Base-by-base conservation (phyloP, 495 filamentous ascomycete genomes). In the Glarea lozoyensis region DNA sequence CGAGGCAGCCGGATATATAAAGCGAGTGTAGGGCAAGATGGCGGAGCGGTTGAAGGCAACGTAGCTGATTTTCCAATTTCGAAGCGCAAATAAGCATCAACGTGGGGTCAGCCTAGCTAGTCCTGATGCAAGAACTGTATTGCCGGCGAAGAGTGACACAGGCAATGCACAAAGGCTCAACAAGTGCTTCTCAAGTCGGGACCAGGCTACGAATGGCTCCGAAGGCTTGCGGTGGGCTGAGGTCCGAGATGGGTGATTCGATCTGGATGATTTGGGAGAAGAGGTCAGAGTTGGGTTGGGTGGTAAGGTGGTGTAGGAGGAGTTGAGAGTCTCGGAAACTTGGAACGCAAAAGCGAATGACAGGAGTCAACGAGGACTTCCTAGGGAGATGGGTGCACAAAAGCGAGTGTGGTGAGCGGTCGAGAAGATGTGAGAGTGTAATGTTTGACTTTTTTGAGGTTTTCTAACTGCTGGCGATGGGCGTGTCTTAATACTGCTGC, bases 301-400 rank as follows among this genome's bases (percentile, higher is more conserved):
- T 29, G 25, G n/a, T 29, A n/a, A n/a, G 19, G 35, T 20, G 15
- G 9, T 21, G 32, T 9, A 35, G 9, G 5, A 11, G 35, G 35
- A 19, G 36, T 44, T n/a, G 19, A 24, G 40, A 40, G 41, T 49
- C 45, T 45, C 17, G 16, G 35, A 37, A n/a, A n/a, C n/a, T n/a
- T n/a, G 35, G 32, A 48, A 52, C 46, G 52, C 48, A 46, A 53
- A 52, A 76, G 72, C 70, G 70, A 77, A 69, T 73, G 73, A 75
- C 69, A 75, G 73, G 73, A 76, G 72, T 64, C 73, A 59, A 69
- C 73, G 71, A 76, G 73, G 73, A 72, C 70, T 73, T 75, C 73
- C 73, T 72, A 50, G 40, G 43, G 19, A 32, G 23, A 39, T 37
- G 34, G 30, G 31, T 19, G 17, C 55, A 38, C 17, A 49, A 35